Conservation (phyloP, 352 stramenopile species). For the Globisporangium rhizosaccharum region DNA sequence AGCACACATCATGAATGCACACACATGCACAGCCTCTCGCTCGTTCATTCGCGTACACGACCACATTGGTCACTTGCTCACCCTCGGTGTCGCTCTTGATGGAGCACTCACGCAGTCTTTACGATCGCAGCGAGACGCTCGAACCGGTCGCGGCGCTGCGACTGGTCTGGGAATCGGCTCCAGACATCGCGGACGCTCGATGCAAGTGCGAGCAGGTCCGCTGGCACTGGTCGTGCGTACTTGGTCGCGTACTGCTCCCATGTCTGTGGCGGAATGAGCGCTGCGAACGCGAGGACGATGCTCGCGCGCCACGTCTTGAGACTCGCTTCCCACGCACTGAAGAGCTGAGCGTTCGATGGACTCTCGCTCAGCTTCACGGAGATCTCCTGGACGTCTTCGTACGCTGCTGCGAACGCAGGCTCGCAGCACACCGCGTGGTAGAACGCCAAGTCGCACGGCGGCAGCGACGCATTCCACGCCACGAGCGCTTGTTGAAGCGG, state of each 20-base stretch:
- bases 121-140: conserved; percentile 34
- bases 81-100: neutral
- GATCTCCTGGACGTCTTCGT: conserved; percentile 58
- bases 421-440: conserved; percentile 79
- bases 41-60: too few species aligned
- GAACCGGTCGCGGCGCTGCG: conserved; percentile 54
- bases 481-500: conserved; percentile 33
- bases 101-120: conserved; percentile 3
- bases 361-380: conserved; percentile 38
- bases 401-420: conserved; percentile 47
- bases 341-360: conserved; percentile 23
- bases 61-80: neutral
- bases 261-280: conserved; percentile 55
- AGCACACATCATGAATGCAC: neutral
- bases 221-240: conserved; percentile 39
- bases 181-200: conserved; percentile 36
- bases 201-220: conserved; percentile 32
- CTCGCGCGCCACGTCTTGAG: conserved; percentile 57
- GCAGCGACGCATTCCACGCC: conserved; percentile 67
- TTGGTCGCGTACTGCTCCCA: conserved; percentile 67
- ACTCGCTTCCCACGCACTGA: conserved; percentile 45
- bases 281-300: conserved; percentile 60
- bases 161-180: conserved; percentile 39
- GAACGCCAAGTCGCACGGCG: conserved; percentile 69
- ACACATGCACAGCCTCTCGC: neutral